These are phyloP conservation scores for Colletotrichum sojae DNA, from an alignment of 2,329 filamentous ascomycete genomes.

Conservation along the genomic window DNA sequence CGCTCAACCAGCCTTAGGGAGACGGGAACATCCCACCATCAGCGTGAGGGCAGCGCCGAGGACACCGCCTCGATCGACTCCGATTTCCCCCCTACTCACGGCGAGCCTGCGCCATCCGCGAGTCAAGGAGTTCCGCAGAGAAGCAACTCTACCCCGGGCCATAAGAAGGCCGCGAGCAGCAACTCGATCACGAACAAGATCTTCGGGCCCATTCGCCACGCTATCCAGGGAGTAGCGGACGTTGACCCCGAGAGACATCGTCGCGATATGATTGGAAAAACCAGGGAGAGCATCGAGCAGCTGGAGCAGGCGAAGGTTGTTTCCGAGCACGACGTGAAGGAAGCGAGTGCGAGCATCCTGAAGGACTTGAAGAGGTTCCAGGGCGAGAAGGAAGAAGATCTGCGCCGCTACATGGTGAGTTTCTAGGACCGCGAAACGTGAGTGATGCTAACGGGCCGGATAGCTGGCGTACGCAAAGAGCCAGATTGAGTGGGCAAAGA, in stretches of 20 bases:
- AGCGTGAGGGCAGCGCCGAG: conserved; percentile 71
- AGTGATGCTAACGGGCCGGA: background rate
- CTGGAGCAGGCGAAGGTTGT: conserved; percentile 92
- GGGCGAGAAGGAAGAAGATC: conserved; percentile 92
- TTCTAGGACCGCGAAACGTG: background rate
- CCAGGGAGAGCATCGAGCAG: conserved; percentile 86
- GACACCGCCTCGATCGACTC: conserved; percentile 95
- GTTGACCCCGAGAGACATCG: conserved; percentile 94
- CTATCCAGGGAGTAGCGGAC: conserved; percentile 95
- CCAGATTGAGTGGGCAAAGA: conserved; percentile 94
- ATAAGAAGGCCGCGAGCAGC: conserved; percentile 87
- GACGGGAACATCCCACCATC: conserved; percentile 59
- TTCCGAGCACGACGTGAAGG: conserved; percentile 91
- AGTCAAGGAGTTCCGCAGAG: conserved; percentile 78
- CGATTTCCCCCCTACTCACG: conserved; percentile 92
- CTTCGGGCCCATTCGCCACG: conserved; percentile 94
- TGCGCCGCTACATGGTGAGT: conserved; percentile 95
- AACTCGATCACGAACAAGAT: conserved; percentile 94
- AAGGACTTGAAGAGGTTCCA: conserved; percentile 95
- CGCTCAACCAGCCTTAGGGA: conserved; percentile 76
- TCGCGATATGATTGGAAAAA: conserved; percentile 95
- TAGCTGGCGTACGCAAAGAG: conserved; percentile 93
- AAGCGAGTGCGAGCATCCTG: conserved; percentile 89
- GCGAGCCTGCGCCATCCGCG: conserved; percentile 81
- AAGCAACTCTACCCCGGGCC: conserved; percentile 60